Base-by-base conservation (phyloP, 2,329 filamentous ascomycete genomes). In the Sporothrix curviconia region DNA sequence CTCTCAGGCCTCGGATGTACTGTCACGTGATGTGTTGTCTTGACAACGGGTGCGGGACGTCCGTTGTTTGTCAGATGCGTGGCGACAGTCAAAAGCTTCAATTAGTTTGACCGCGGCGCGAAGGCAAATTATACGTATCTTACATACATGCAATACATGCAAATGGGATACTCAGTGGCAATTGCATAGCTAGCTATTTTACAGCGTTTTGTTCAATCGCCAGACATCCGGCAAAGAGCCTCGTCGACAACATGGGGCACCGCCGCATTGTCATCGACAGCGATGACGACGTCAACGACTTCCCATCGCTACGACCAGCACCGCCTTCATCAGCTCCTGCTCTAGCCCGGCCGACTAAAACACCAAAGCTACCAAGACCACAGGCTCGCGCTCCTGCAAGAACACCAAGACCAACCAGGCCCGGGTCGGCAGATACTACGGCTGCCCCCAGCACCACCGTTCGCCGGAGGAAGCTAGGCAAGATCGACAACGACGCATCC, bases 261-360 rank as follows among this genome's bases (percentile, higher is more conserved):
- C 56, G 60, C 15, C 50, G 44, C 7, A 43, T 62, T 36, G 40
- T 62, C 25, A n/a, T 53, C 12, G 60, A 62, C 54, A 62, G 60
- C 28, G 58, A 60, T 44, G 60, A 61, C 43, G 60, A 60, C 15
- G 24, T 42, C 9, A 40, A 49, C 36, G 32, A 51, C 24, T 46
- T 50, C 30, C 28, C 44, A 24, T 55, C 53, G 5, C 22, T 47
- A 8, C 49, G 49, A 22, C 32, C 19, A 42, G 8, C n/a, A 8
- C 36, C 24, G 15, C 30, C 19, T 14, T 14, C 28, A 28, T 17
- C 50, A 3, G n/a, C 34, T 17, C 7, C 12, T 19, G 3, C n/a
- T 11, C 15, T 25, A 11, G 36, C 25, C 9, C 7, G 11, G 7
- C 11, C n/a, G 1, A 9, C 25, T n/a, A 43, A 25, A 14, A 6